phyloP scores from a whole-genome alignment of 2,329 filamentous ascomycete genomes.

The Orbilia javanica region DNA sequence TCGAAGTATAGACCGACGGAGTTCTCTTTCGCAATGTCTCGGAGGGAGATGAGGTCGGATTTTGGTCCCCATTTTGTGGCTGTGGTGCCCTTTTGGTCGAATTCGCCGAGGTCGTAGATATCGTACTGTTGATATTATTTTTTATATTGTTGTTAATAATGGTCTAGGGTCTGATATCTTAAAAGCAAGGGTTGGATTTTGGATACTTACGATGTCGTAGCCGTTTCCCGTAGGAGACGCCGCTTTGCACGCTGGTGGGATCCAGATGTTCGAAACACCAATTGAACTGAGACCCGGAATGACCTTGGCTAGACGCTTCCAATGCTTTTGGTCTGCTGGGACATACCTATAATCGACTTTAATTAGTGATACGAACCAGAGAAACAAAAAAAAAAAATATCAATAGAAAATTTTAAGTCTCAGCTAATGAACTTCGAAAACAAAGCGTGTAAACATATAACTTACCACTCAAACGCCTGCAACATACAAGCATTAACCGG shows the following conservation, averaged over 20 bases:
- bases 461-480: conserved; percentile 76
- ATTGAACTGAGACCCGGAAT: conserved; percentile 71
- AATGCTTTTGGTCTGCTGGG: conserved; percentile 73
- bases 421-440: no score
- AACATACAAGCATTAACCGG: conserved; percentile 67
- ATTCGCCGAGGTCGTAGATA: conserved; percentile 78
- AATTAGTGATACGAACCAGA: background rate
- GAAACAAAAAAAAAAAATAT: background rate
- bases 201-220: conserved; percentile 69
- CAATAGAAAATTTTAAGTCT: no score
- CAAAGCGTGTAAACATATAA: background rate
- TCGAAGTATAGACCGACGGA: conserved; percentile 76
- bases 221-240: conserved; percentile 74
- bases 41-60: conserved; percentile 72
- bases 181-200: conserved; percentile 58
- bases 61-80: conserved; percentile 78
- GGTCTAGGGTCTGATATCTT: no score
- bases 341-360: conserved; percentile 68
- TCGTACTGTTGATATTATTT: conserved; percentile 70
- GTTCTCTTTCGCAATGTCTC: conserved; percentile 68
- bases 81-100: conserved; percentile 75
- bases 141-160: no score
- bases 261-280: conserved; percentile 75
- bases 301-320: conserved; percentile 70
- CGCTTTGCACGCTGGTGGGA: conserved; percentile 79